Percentiles rank a stretch among this genome's conserved stretches.
Evolutionary conservation across 2,329 filamentous ascomycete genomes (phyloP).

Genomic region (Aspergillus ibericus): DNA sequence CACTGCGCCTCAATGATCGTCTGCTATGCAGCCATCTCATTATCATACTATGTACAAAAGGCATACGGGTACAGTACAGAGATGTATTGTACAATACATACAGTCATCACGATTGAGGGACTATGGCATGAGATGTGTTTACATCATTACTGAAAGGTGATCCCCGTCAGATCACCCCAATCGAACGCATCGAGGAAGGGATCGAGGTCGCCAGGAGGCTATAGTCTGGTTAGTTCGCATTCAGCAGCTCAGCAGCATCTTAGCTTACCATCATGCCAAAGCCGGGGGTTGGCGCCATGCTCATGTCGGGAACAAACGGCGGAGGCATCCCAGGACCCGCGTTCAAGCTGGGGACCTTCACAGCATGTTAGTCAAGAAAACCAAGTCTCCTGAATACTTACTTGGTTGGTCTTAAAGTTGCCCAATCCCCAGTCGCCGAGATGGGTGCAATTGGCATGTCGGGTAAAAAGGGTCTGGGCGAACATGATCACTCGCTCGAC

Average conservation of each 20-base stretch:
- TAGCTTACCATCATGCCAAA: slow-evolving; percentile 28
- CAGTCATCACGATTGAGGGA: background rate
- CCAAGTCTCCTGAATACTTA: slow-evolving; percentile 6
- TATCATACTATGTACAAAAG: no score
- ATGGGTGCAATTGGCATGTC: slow-evolving; percentile 35
- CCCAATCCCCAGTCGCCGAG: slow-evolving; percentile 31
- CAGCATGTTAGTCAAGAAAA: background rate
- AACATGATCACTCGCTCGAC: slow-evolving; percentile 38
- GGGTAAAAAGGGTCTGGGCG: slow-evolving; percentile 36
- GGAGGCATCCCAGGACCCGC: slow-evolving; percentile 22
- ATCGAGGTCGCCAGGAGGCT: slow-evolving; percentile 33
- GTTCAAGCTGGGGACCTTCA: slow-evolving; percentile 24
- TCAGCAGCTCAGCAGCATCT: background rate
- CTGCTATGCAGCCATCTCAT: no score
- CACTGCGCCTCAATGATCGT: background rate
- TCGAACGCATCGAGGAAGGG: slow-evolving; percentile 38
- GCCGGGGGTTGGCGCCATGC: slow-evolving; percentile 22
- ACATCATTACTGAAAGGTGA: slow-evolving; percentile 24
- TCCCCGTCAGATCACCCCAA: slow-evolving; percentile 34
- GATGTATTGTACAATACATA: background rate
- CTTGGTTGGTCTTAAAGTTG: slow-evolving; percentile 33
- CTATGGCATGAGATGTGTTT: background rate
- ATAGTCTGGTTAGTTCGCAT: slow-evolving; percentile 8
- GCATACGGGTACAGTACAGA: background rate
- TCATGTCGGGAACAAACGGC: slow-evolving; percentile 25